phyloP scores from a whole-genome alignment of 2,329 filamentous ascomycete species.

The Aspergillus sp. region DNA sequence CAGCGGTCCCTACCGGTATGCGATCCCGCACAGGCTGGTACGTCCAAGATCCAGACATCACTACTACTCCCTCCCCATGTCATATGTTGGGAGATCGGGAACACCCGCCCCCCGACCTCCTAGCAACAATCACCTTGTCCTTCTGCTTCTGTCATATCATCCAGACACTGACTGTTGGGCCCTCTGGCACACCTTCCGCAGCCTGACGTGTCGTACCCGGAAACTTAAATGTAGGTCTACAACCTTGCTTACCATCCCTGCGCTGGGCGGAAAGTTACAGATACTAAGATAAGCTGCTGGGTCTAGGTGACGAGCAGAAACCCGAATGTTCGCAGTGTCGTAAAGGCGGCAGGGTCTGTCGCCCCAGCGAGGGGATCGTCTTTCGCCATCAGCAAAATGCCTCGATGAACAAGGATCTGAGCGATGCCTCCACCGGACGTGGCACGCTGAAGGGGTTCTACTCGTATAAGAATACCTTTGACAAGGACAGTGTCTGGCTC shows the following conservation, averaged over 20 bases:
- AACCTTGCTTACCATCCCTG: background rate
- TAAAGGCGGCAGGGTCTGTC: conserved; percentile 62
- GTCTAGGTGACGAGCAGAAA: conserved; percentile 56
- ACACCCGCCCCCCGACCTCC: background rate
- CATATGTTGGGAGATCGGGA: background rate
- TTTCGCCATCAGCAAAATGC: conserved; percentile 71
- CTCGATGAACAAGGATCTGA: conserved; percentile 60
- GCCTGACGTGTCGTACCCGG: conserved; percentile 59
- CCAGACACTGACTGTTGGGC: background rate
- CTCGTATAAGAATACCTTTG: conserved; percentile 67
- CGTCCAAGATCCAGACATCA: conserved; percentile 18
- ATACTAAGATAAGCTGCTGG: conserved; percentile 11
- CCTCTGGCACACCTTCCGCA: conserved; percentile 22
- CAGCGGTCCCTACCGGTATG: conserved; percentile 37
- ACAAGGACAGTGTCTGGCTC: conserved; percentile 62
- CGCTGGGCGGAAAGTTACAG: background rate
- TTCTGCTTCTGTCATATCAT: background rate
- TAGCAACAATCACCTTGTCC: background rate
- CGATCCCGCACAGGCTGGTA: conserved; percentile 48
- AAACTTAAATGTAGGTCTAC: conserved; percentile 60
- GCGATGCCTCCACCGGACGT: conserved; percentile 39
- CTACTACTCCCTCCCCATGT: background rate
- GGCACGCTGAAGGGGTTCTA: conserved; percentile 62
- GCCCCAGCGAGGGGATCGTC: conserved; percentile 63
- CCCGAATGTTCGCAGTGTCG: conserved; percentile 63